A percentile compares a stretch with the other conserved stretches of the same genome.
Conservation (phyloP, 2,329 filamentous ascomycete genomes). For the Alternaria brassicicola region DNA sequence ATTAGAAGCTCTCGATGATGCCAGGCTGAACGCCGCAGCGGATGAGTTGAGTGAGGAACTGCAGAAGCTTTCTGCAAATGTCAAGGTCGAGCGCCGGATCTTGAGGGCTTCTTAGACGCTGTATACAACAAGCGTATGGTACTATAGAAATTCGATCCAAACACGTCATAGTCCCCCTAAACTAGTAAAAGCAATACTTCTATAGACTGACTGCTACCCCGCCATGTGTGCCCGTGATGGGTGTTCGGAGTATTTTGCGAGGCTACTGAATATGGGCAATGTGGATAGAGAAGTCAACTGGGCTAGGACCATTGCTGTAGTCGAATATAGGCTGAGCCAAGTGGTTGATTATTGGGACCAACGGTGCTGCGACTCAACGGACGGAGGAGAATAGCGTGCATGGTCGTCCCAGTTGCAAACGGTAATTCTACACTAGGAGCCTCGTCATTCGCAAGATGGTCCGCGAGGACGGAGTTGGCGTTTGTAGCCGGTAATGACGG, state of each 20-base stretch:
- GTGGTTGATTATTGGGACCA: conserved; percentile 23
- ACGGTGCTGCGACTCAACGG: conserved; percentile 32
- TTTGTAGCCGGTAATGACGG: conserved; percentile 9
- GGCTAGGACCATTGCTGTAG: conserved; percentile 37
- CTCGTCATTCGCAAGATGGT: conserved; percentile 3
- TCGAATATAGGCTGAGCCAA: conserved; percentile 33
- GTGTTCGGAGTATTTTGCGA: conserved; percentile 1
- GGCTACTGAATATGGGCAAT: conserved; percentile 7
- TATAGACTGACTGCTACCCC: background rate
- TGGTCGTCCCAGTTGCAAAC: conserved; percentile 6
- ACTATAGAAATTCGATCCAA: background rate
- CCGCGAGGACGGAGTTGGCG: conserved; percentile 8
- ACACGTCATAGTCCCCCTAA: too few species aligned
- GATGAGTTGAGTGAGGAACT: conserved; percentile 33
- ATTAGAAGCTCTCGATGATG: conserved; percentile 17
- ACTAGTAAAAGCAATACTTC: background rate
- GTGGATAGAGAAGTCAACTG: conserved; percentile 26
- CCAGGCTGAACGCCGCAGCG: conserved; percentile 35
- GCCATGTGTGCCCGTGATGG: conserved; percentile 4
- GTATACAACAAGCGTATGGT: background rate
- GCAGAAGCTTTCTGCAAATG: conserved; percentile 20
- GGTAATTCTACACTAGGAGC: conserved; percentile 10
- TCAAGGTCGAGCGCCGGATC: conserved; percentile 1
- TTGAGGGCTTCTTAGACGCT: background rate
- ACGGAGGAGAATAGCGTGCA: conserved; percentile 9